Conservation (phyloP, 192 early-diverging fungal species). For the Coemansia nantahalensis region DNA sequence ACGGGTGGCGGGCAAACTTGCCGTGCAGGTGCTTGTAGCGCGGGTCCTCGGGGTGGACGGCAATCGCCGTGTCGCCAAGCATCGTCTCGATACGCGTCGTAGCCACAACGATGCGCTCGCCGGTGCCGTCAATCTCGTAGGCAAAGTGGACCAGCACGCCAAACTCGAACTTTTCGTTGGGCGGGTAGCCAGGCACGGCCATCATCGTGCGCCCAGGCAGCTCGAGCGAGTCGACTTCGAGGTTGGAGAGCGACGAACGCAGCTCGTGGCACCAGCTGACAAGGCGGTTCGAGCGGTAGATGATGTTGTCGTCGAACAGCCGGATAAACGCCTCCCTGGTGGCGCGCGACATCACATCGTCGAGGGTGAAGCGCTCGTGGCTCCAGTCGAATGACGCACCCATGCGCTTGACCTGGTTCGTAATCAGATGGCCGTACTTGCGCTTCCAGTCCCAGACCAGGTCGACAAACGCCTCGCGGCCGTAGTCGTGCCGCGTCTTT, state of each 20-base stretch:
- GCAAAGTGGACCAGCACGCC: slow-evolving; percentile 95
- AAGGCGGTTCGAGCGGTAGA: slow-evolving; percentile 94
- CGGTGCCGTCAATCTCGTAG: slow-evolving; percentile 82
- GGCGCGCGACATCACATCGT: slow-evolving; percentile 75
- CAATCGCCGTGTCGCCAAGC: slow-evolving; percentile 97
- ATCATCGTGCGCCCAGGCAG: slow-evolving; percentile 80
- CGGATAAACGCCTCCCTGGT: slow-evolving; percentile 93
- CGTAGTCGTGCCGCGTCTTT: slow-evolving; percentile 87
- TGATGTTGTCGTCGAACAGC: slow-evolving; percentile 90
- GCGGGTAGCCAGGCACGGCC: slow-evolving; percentile 88
- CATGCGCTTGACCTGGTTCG: slow-evolving; percentile 83
- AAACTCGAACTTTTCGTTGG: slow-evolving; percentile 96
- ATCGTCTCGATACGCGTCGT: slow-evolving; percentile 99
- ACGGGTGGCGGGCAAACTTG: slow-evolving; percentile 91
- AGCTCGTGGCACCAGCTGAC: slow-evolving; percentile 98
- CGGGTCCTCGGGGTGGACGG: slow-evolving; percentile 88
- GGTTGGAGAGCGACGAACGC: slow-evolving; percentile 94
- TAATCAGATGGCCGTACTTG: slow-evolving; percentile 77
- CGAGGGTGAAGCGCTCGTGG: slow-evolving; percentile 90
- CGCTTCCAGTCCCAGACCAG: slow-evolving; percentile 97
- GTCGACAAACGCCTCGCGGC: slow-evolving; percentile 84
- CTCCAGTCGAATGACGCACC: slow-evolving; percentile 94
- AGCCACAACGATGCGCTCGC: slow-evolving; percentile 90
- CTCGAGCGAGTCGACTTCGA: slow-evolving; percentile 94
- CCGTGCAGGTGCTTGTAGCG: slow-evolving; percentile 96